These are phyloP conservation scores for Phytophthora pisi DNA, from an alignment of 352 stramenopile genomes.

Conservation along the genomic window DNA sequence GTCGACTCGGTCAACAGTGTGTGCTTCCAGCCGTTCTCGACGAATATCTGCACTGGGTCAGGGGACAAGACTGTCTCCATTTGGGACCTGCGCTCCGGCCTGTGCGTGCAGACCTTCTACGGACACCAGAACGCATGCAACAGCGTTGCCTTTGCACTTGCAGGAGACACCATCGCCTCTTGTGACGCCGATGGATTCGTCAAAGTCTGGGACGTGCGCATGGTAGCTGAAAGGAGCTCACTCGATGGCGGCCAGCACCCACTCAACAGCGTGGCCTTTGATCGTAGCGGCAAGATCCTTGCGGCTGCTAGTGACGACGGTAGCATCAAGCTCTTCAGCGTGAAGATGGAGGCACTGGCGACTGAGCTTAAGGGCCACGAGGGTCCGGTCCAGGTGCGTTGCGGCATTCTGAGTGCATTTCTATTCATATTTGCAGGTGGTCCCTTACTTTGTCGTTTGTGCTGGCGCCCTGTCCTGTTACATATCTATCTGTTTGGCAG, in stretches of 20 bases:
- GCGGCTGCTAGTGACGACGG: slow-evolving; percentile 91
- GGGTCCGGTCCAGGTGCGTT: slow-evolving; percentile 90
- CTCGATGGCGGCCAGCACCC: slow-evolving; percentile 89
- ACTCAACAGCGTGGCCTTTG: slow-evolving; percentile 91
- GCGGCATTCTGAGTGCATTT: slow-evolving; percentile 27
- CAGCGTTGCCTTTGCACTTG: slow-evolving; percentile 85
- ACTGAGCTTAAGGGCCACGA: slow-evolving; percentile 91
- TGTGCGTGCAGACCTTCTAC: slow-evolving; percentile 95
- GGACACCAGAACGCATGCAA: slow-evolving; percentile 95
- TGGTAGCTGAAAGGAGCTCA: slow-evolving; percentile 91
- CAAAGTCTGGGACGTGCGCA: slow-evolving; percentile 96
- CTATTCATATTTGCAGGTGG: slow-evolving; percentile 33
- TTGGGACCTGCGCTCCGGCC: slow-evolving; percentile 93
- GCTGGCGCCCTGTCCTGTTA: slow-evolving; percentile 23
- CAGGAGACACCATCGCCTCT: slow-evolving; percentile 90
- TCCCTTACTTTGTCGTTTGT: slow-evolving; percentile 18
- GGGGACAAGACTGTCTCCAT: slow-evolving; percentile 96
- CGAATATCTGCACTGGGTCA: slow-evolving; percentile 92
- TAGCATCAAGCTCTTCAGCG: slow-evolving; percentile 89
- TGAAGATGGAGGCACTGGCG: slow-evolving; percentile 71
- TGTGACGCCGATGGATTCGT: slow-evolving; percentile 94
- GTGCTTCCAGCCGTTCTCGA: slow-evolving; percentile 93
- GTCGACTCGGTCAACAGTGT: slow-evolving; percentile 95
- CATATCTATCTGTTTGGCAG: slow-evolving; percentile 44
- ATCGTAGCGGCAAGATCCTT: slow-evolving; percentile 88